Conservation (phyloP, 805 yeast species). For the Kluyveromyces aestuarii region DNA sequence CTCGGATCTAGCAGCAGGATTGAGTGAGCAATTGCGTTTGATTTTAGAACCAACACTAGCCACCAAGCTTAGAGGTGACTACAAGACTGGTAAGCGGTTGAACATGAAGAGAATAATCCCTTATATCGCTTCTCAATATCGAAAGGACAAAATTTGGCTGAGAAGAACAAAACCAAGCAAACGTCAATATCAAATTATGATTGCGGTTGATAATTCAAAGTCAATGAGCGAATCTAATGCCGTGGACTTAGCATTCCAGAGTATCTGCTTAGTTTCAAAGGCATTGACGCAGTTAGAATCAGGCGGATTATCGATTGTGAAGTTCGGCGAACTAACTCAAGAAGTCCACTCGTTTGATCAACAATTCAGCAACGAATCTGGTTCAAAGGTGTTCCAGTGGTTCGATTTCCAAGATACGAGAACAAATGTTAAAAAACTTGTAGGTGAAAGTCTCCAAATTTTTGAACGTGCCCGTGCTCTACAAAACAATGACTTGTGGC, state of each 20-base stretch:
- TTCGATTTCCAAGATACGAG: slow-evolving; percentile 83
- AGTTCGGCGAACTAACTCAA: slow-evolving; percentile 77
- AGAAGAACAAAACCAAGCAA: slow-evolving; percentile 95
- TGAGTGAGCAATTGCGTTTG: slow-evolving; percentile 87
- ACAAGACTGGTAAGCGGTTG: slow-evolving; percentile 91
- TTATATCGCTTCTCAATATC: slow-evolving; percentile 93
- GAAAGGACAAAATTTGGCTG: slow-evolving; percentile 97
- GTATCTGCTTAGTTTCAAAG: slow-evolving; percentile 87
- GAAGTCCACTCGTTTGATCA: slow-evolving; percentile 85
- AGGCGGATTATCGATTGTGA: slow-evolving; percentile 83
- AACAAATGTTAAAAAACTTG: slow-evolving; percentile 74
- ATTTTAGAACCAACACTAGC: slow-evolving; percentile 93
- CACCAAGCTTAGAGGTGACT: slow-evolving; percentile 92
- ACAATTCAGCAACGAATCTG: slow-evolving; percentile 77
- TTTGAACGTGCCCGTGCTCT: slow-evolving; percentile 54
- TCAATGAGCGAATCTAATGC: slow-evolving; percentile 94
- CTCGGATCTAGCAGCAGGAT: slow-evolving; percentile 73
- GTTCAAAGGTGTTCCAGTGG: slow-evolving; percentile 76
- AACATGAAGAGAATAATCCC: slow-evolving; percentile 97
- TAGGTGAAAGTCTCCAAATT: slow-evolving; percentile 59
- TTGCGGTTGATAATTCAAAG: slow-evolving; percentile 93
- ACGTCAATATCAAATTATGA: slow-evolving; percentile 95
- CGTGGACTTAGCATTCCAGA: slow-evolving; percentile 86
- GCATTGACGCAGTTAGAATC: slow-evolving; percentile 91
- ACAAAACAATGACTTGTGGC: slow-evolving; percentile 71